Evolutionary conservation across 2,329 filamentous ascomycete species (phyloP).

Genomic region (Nigrospora sphaerica): DNA sequence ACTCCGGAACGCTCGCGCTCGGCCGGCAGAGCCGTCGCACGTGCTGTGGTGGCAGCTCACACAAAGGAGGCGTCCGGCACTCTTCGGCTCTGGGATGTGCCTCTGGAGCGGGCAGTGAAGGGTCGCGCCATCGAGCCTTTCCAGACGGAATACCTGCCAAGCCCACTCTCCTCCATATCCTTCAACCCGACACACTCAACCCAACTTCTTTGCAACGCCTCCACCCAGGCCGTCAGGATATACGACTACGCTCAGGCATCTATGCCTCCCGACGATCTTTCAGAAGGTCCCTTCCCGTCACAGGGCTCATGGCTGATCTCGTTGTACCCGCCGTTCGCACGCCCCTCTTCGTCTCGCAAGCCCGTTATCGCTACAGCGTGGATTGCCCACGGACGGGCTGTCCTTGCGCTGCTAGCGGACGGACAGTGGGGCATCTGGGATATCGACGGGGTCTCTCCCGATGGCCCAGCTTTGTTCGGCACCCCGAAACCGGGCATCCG

Average conservation of each 20-base stretch:
- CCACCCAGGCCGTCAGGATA: conserved; percentile 49
- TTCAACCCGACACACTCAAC: conserved; percentile 55
- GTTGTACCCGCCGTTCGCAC: conserved; percentile 49
- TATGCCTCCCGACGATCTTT: conserved; percentile 42
- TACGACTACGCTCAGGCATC: conserved; percentile 54
- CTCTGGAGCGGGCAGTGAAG: conserved; percentile 36
- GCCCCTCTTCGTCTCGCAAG: conserved; percentile 44
- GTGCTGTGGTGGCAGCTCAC: conserved; percentile 53
- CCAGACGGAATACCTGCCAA: conserved; percentile 52
- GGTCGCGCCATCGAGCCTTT: conserved; percentile 38
- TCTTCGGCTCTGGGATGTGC: conserved; percentile 51
- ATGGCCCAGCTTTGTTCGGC: conserved; percentile 37
- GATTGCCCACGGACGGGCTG: conserved; percentile 52
- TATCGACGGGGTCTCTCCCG: conserved; percentile 49
- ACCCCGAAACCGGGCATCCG: conserved; percentile 44
- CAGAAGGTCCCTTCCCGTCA: conserved; percentile 41
- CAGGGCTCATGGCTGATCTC: conserved; percentile 61
- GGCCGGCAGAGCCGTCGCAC: conserved; percentile 19
- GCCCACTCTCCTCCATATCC: conserved; percentile 45
- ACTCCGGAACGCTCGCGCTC: conserved; percentile 29
- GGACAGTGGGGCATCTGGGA: conserved; percentile 66
- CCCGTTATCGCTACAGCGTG: conserved; percentile 56
- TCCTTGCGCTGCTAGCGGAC: conserved; percentile 52
- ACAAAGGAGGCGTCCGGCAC: conserved; percentile 52
- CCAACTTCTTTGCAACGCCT: conserved; percentile 50